Evolutionary conservation across 1,284 basidiomycete genomes (phyloP), one percentile per base, ranked within the genome.

Genomic region (Rhodotorula sp.): DNA sequence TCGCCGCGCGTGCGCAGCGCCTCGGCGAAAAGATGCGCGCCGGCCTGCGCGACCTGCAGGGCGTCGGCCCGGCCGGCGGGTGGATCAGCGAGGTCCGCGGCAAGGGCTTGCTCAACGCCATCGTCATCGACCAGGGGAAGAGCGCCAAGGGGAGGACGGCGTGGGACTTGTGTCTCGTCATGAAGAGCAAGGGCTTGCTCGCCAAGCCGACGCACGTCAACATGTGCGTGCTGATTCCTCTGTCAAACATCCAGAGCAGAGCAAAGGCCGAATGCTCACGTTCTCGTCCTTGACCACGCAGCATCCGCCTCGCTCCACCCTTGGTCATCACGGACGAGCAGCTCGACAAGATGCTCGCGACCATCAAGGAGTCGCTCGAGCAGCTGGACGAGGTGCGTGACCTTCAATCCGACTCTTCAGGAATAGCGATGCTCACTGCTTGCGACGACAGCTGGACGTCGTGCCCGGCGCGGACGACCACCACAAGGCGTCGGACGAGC

Each of bases 181-280:
- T 99, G 82, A 97, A 96, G 88, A 89, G 88, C 78, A 87, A 91
- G 68, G 94, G 95, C 13, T 85, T 97, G 68, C 84, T 97, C 74
- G 94, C 94, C 63, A 99, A 99, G 85, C 95, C 96, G 21, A 99
- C 96, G 0, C 96, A 98, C 80, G 88, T 89, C 59, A 96, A 97
- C 82, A 93, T 93, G 90, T 93, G 77, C 79, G 91, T 83, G 50
- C 45, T 8, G 21, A 10, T 56, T 1, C 27, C 56, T 7, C 46
- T 55, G 2, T 8, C 34, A 5, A 34, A 34, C 3, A 5, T 34
- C 5, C 5, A 34, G 34, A 34, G 34, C 5, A 34, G 34, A 34
- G 34, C 34, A 5, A 34, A 34, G 34, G 34, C 34, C 34, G 34
- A 34, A 34, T 34, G 34, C 34, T 34, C 5, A 34, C 5, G 34